Evolutionary conservation across 2,329 filamentous ascomycete species (phyloP).

Genomic region (Talaromyces piceae): DNA sequence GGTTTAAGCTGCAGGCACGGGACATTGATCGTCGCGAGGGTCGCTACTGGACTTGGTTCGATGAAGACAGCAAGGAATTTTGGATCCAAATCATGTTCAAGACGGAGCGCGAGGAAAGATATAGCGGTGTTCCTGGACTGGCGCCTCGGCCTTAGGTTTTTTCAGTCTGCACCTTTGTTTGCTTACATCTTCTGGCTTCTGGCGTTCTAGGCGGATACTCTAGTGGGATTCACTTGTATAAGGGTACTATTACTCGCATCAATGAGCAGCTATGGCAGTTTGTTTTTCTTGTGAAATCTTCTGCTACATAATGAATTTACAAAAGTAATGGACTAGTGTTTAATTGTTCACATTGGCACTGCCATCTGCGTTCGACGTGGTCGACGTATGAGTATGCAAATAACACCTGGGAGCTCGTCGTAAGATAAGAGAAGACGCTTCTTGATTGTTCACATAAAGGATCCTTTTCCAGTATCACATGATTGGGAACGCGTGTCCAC

Average conservation of each 20-base stretch:
- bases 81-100: constrained; percentile 98
- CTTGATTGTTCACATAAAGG: not conserved
- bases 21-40: constrained; percentile 88
- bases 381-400: not conserved
- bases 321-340: not conserved
- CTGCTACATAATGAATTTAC: not conserved
- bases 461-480: not conserved
- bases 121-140: constrained; percentile 58
- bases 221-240: not conserved
- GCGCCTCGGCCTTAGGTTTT: constrained; percentile 39
- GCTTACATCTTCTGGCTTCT: not conserved
- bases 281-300: not conserved
- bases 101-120: constrained; percentile 93
- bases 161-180: not conserved
- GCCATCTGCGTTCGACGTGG: not conserved
- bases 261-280: not conserved
- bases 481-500: not conserved
- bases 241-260: not conserved
- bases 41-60: constrained; percentile 89
- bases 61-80: constrained; percentile 91
- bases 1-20: constrained; percentile 87
- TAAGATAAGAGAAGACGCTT: not conserved
- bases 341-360: not conserved
- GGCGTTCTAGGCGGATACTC: not conserved
- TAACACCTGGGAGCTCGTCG: not conserved